phyloP scores from a whole-genome alignment of 2,329 filamentous ascomycete species.

The Ophiosphaerella herpotricha region DNA sequence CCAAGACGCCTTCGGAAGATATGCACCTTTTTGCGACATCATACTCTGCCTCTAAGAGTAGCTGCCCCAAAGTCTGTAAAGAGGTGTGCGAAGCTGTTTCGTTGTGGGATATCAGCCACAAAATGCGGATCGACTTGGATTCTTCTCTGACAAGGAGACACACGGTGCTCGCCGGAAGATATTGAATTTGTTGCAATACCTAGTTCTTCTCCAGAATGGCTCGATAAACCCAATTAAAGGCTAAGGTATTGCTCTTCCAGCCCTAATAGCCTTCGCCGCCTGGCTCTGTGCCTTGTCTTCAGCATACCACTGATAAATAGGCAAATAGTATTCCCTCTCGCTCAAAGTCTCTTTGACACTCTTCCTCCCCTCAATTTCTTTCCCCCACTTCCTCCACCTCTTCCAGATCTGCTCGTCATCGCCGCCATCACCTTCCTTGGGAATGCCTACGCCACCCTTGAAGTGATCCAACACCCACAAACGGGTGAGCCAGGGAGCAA shows the following conservation, averaged over 20 bases:
- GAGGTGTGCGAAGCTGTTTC: no score
- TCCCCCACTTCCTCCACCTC: slow-evolving; percentile 68
- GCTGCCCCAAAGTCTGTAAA: no score
- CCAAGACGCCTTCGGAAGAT: no score
- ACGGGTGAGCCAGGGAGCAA: slow-evolving; percentile 74
- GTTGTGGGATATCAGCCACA: no score
- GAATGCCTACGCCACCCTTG: slow-evolving; percentile 63
- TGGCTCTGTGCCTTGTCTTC: slow-evolving; percentile 54
- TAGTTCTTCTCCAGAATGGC: not conserved
- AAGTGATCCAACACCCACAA: slow-evolving; percentile 77
- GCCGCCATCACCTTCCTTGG: slow-evolving; percentile 52
- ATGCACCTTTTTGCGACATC: no score
- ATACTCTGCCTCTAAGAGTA: no score
- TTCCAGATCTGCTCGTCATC: slow-evolving; percentile 64
- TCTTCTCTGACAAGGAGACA: no score
- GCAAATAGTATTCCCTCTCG: slow-evolving; percentile 67
- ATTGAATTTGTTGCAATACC: no score
- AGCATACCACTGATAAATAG: slow-evolving; percentile 63
- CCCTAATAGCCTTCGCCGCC: slow-evolving; percentile 57
- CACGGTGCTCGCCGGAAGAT: no score
- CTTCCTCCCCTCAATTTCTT: slow-evolving; percentile 61
- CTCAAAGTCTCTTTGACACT: slow-evolving; percentile 72
- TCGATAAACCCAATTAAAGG: not conserved
- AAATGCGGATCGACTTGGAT: no score
- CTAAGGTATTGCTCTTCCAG: slow-evolving; percentile 66